Evolutionary conservation across 768 basidiomycete species (phyloP), one percentile per base, ranked within the genome.

Genomic region (Tricholoma saponaceum): DNA sequence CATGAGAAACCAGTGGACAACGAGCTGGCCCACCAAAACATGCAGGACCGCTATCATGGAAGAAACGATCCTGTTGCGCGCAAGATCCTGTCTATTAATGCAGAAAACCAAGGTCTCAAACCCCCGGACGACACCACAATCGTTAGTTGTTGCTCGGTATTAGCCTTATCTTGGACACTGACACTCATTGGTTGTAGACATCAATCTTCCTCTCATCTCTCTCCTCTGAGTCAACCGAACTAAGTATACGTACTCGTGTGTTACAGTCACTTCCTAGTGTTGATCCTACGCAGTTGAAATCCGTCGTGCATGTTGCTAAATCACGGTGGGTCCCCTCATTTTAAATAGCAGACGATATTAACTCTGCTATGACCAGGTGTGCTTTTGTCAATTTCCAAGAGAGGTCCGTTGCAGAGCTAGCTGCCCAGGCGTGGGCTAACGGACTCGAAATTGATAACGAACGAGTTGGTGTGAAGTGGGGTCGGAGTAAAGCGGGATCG

Each of bases 341-440:
- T 52, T 20, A 22, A 9, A 9, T n/a, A 2, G 47, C 14, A 6
- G 33, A 20, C 23, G 18, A 33, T 37, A 33, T 33, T 37, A 23
- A 32, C 54, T 52, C 57, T 50, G 62, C n/a, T 18, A 18, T 53
- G 18, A 39, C 14, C 58, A 91, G 91, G 71, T 96, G 95, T 73
- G 97, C 96, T 0, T 99, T 99, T 71, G 82, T 97, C 54, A 98
- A 98, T 71, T 98, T 98, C 76, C 86, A 81, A 63, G 84, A 89
- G 54, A 82, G 97, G 18, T 66, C 77, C 5, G 78, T 83, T n/a
- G 95, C 97, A 14, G 97, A 99, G 72, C 76, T 78, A 14, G 94
- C 92, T 0, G 95, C 95, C 0, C 84, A 90, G 60, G 87, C 89
- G 9, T 93, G 95, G 85, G 84, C 92, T n/a, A 86, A 87, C 60